These are phyloP conservation scores for Candida corydali DNA, from an alignment of 805 yeast genomes.

Conservation along the genomic window DNA sequence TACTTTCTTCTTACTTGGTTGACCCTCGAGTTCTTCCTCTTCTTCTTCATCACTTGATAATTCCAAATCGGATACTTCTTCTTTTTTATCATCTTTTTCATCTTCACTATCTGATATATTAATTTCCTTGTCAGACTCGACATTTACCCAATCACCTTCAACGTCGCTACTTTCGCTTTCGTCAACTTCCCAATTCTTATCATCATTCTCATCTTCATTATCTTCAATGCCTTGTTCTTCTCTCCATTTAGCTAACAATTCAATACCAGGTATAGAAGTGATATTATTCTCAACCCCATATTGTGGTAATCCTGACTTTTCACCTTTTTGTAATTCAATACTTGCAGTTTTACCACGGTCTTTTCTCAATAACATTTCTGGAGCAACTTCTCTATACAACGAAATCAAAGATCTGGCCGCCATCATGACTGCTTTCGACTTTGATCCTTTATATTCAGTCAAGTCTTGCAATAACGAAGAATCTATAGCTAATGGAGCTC, in stretches of 20 bases:
- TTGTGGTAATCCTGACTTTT: conserved; percentile 46
- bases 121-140: conserved; percentile 78
- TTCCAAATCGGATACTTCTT: conserved; percentile 27
- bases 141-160: conserved; percentile 90
- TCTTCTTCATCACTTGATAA: conserved; percentile 23
- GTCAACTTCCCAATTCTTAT: conserved; percentile 58
- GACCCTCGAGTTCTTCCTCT: conserved; percentile 35
- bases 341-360: conserved; percentile 94
- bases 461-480: conserved; percentile 84
- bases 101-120: conserved; percentile 51
- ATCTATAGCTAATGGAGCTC: conserved; percentile 95
- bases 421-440: conserved; percentile 88
- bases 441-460: conserved; percentile 86
- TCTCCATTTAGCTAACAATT: conserved; percentile 85
- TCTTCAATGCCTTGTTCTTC: conserved; percentile 53
- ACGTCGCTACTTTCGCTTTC: conserved; percentile 54
- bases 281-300: conserved; percentile 71
- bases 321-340: conserved; percentile 68
- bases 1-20: conserved; percentile 21
- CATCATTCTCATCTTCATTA: conserved; percentile 39
- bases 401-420: conserved; percentile 89
- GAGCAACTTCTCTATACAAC: conserved; percentile 90
- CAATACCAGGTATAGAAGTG: conserved; percentile 87
- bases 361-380: conserved; percentile 85
- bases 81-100: conserved; percentile 33